Evolutionary conservation across 768 basidiomycete genomes (phyloP).

Genomic region (Rhizopogon rudus): DNA sequence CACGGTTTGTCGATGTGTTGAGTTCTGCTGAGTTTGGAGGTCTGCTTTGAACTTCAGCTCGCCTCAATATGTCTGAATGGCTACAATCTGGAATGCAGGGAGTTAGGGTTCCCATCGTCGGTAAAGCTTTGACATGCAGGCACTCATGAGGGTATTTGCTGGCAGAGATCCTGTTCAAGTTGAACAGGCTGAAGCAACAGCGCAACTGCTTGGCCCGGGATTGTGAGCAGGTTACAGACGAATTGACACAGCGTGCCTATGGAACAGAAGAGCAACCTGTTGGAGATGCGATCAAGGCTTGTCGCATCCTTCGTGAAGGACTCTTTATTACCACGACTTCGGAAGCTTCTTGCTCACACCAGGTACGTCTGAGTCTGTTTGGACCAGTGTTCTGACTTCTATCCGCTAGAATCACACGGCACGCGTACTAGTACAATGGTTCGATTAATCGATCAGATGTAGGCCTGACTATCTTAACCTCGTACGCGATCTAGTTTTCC

Average conservation of each 20-base stretch:
- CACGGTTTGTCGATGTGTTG: not conserved
- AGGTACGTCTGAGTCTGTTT: conserved; percentile 12
- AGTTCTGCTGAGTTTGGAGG: not conserved
- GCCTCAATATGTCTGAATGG: not conserved
- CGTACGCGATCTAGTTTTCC: conserved; percentile 11
- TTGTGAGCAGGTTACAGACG: conserved; percentile 41
- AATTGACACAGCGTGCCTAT: conserved; percentile 30
- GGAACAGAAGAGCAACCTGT: conserved; percentile 39
- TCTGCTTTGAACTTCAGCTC: not conserved
- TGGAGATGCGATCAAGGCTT: conserved; percentile 40
- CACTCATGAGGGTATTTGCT: not conserved
- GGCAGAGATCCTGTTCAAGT: conserved; percentile 1
- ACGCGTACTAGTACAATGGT: conserved; percentile 27
- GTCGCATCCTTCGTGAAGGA: conserved; percentile 38
- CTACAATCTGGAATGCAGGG: conserved; percentile 22
- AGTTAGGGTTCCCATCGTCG: conserved; percentile 20
- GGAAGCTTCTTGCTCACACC: conserved; percentile 29
- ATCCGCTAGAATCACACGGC: conserved; percentile 19
- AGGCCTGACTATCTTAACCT: conserved; percentile 45
- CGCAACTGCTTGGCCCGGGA: no score
- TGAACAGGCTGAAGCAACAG: not conserved
- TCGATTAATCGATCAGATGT: conserved; percentile 33
- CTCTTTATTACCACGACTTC: conserved; percentile 41
- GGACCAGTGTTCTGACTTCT: not conserved
- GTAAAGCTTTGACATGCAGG: not conserved